Base-by-base conservation (phyloP, 2,329 filamentous ascomycete species). In the Ceratocystis ficicola region DNA sequence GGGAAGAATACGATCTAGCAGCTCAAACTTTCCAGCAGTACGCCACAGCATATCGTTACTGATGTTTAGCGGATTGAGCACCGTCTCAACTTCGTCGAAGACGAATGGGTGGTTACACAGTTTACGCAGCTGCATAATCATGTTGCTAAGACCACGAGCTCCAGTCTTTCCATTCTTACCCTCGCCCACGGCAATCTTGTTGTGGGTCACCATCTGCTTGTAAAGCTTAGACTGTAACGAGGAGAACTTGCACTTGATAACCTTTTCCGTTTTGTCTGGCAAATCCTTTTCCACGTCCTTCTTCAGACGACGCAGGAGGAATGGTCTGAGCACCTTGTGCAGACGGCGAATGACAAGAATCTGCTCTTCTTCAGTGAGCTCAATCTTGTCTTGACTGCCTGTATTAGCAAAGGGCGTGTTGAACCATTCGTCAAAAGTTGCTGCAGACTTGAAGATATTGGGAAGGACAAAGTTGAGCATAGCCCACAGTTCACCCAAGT, bases 361-460 rank as follows among this genome's bases (percentile, higher is more conserved):
- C 75, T 96, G 91, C 77, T 99, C 94, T 94, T 99, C 94, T 94
- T 99, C 94, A 12, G 89, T 95, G 69, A 99, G 81, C 73, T 97
- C 93, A 89, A 99, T 99, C 80, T 94, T 96, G 76, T 99, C 94
- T 77, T 97, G 93, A 50, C 90, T 87, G 76, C 94, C 94, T 4
- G 94, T 99, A 74, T 99, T 99, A 71, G 94, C 94, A 75, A 99
- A 99, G 0, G 94, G 94, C 30, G 94, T 99, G 74, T 97, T 99
- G 85, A 99, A 99, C 94, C 94, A 99, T 75, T 99, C 94, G 75
- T 99, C 94, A 73, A 99, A 99, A 1, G 93, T 97, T 74, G 94
- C 96, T 69, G 93, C 91, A 1, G 94, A 97, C 75, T 99, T 99
- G 86, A 99, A 99, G 70, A 99, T 99, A 71, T 90, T 97, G 2